Evolutionary conservation across 2,329 filamentous ascomycete genomes (phyloP).

Genomic region (Monilinia polystroma): DNA sequence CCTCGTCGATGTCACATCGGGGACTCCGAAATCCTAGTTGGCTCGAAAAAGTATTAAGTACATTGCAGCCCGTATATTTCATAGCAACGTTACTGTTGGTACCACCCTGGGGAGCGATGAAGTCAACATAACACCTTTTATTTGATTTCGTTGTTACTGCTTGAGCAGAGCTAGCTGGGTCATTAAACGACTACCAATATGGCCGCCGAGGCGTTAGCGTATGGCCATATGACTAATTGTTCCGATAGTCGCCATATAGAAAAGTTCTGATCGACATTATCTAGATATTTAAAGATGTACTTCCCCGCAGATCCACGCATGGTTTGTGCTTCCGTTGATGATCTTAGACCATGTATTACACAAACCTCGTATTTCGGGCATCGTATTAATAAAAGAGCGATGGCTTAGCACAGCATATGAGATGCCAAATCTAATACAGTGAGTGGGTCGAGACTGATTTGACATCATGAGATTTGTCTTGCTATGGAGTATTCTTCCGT

Average conservation of each 20-base stretch:
- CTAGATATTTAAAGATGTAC: not conserved
- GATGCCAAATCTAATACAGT: not conserved
- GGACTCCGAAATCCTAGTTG: not conserved
- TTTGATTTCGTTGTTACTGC: no score
- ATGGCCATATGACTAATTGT: no score
- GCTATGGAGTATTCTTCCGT: not conserved
- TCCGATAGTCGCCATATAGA: not conserved
- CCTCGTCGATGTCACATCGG: not conserved
- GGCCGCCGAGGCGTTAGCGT: no score
- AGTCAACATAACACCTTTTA: no score
- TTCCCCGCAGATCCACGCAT: not conserved
- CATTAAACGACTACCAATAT: no score
- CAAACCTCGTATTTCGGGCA: constrained; percentile 6
- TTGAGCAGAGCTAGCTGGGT: no score
- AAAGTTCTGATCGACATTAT: not conserved
- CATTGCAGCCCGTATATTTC: constrained; percentile 1
- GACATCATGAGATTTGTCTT: not conserved
- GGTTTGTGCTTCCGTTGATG: not conserved
- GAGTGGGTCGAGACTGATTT: not conserved
- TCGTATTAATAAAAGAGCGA: not conserved
- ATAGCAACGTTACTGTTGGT: not conserved
- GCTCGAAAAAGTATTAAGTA: not conserved
- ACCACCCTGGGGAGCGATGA: no score
- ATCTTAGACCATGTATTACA: not conserved
- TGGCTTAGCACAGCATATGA: constrained; percentile 2